Conservation (phyloP, 306 rosid genomes). For the Gillenia trifoliata region DNA sequence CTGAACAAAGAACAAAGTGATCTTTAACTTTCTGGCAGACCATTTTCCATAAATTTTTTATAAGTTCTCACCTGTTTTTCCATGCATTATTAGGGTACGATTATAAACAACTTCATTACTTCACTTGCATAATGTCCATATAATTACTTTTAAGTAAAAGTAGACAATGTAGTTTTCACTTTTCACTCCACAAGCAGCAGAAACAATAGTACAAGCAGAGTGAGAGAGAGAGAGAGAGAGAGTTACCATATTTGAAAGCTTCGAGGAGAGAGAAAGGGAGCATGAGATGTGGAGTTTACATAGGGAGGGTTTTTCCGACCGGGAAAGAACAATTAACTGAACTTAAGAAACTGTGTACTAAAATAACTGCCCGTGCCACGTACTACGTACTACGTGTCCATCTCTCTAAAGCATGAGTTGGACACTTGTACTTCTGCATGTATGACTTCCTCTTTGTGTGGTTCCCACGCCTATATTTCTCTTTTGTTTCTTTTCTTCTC, state of each 20-base stretch:
- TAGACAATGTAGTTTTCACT: no score
- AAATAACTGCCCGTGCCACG: neutral
- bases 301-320: neutral
- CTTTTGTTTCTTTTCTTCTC: neutral
- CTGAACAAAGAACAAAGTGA: slow-evolving; percentile 17
- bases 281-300: neutral
- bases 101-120: no score
- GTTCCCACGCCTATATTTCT: neutral
- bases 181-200: no score
- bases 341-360: neutral
- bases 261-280: neutral
- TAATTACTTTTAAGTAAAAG: no score
- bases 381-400: neutral
- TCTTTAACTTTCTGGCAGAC: slow-evolving; percentile 43
- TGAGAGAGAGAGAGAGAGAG: neutral
- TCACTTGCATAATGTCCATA: no score
- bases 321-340: neutral
- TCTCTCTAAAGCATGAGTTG: neutral
- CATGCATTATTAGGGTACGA: no score
- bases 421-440: slow-evolving; percentile 5
- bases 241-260: neutral
- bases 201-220: no score
- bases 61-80: slow-evolving; percentile 32
- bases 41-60: slow-evolving; percentile 31
- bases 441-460: neutral